Base-by-base conservation (phyloP, 306 rosid species). In the Begonia masoniana region DNA sequence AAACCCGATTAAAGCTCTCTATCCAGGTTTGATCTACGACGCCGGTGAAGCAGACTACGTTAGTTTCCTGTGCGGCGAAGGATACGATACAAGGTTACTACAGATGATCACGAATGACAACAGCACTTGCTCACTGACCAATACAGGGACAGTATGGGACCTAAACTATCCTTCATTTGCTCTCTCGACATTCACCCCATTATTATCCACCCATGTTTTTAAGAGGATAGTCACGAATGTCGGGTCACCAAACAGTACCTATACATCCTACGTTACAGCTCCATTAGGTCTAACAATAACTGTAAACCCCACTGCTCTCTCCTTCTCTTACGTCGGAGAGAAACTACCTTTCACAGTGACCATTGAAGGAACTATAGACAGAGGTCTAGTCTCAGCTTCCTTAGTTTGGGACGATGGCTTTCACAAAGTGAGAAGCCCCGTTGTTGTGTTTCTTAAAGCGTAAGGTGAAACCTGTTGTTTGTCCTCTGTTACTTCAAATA, bases 101-200 rank as follows among this genome's bases (percentile, higher is more conserved):
- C 59, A 43, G 4, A 10, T 15, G 13, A 24, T 73, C 10, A 51
- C 78, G 10, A 58, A 55, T 7, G 74, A 73, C 15, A 35, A 56
- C 2, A 68, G 36, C 16, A 42, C 50, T 5, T 73, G 78, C 49
- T 36, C 52, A 9, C 23, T 17, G 0, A 15, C 52, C 17, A 52
- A 19, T 16, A 9, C n/a, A 2, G 58, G 56, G n/a, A 19, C 62
- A 52, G 65, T 10, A 0, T 46, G 53, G 43, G 70, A 71, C 11
- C 46, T 78, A 3, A 78, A 78, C 55, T 72, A 71, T 7, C 84
- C 84, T 50, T 68, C 84, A 5, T 62, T 74, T 54, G 67, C 84
- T 1, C 43, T 70, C 2, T 13, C 13, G 1, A 41, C 10, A 5
- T 17, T 61, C 6, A 46, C 41, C 51, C 43, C 54, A 7, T 26